Conservation (phyloP, 805 yeast species). For the Ogataea trehaloabstinens region DNA sequence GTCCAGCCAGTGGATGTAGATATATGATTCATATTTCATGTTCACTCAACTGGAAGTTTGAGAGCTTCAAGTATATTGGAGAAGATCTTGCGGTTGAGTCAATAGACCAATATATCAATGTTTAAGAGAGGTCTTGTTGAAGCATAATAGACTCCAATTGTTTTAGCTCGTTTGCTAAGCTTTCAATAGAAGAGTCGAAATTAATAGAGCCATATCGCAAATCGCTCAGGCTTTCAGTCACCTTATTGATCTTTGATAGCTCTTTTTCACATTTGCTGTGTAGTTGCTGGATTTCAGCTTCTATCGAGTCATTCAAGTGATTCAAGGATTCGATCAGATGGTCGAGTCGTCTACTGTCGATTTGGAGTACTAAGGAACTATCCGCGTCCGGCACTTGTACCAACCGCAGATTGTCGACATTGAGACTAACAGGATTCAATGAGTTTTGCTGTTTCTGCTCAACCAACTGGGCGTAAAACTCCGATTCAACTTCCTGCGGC, state of each 20-base stretch:
- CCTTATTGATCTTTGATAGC: constrained; percentile 21
- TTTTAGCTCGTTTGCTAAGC: constrained; percentile 16
- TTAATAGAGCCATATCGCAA: constrained; percentile 26
- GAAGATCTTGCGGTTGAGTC: constrained; percentile 13
- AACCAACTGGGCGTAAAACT: constrained; percentile 17
- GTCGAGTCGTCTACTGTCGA: constrained; percentile 18
- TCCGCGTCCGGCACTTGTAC: constrained; percentile 7
- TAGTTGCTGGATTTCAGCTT: constrained; percentile 20
- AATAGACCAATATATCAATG: constrained; percentile 26
- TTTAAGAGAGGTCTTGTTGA: constrained; percentile 8
- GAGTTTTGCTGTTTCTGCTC: constrained; percentile 12
- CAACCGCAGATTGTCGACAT: constrained; percentile 14
- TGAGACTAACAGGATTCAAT: constrained; percentile 10
- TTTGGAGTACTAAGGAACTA: constrained; percentile 2
- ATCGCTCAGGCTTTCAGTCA: constrained; percentile 31
- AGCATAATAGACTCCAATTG: constrained; percentile 17
- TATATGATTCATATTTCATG: constrained; percentile 74
- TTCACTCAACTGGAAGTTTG: constrained; percentile 83
- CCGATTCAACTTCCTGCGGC: constrained; percentile 3
- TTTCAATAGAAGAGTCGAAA: constrained; percentile 17
- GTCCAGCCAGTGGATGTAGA: constrained; percentile 56
- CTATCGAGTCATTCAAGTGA: constrained; percentile 28
- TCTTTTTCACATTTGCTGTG: constrained; percentile 17
- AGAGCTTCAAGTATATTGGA: constrained; percentile 32
- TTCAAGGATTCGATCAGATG: constrained; percentile 24